Evolutionary conservation across 257 asterid species (phyloP).

Genomic region (Solanum phureja): DNA sequence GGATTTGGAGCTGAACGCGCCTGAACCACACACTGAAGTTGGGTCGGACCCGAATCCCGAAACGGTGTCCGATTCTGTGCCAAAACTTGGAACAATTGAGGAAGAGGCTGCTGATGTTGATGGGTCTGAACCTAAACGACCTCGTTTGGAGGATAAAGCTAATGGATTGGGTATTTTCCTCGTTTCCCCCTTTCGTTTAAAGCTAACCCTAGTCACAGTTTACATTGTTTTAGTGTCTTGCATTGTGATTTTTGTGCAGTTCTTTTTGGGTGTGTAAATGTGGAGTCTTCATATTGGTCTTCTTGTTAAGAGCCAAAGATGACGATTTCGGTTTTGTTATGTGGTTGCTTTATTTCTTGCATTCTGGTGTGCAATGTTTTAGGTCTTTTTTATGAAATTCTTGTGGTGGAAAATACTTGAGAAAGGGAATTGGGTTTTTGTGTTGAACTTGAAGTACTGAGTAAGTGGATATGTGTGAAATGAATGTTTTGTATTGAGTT

Average conservation of each 20-base stretch:
- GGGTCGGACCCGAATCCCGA: conserved; percentile 10
- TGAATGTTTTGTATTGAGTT: background rate
- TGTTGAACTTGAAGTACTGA: background rate
- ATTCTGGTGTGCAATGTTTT: background rate
- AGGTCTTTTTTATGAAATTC: background rate
- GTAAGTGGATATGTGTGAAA: background rate
- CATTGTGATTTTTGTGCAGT: background rate
- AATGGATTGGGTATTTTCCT: conserved; percentile 33
- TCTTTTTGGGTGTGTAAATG: background rate
- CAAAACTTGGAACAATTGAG: conserved; percentile 18
- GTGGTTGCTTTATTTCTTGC: background rate
- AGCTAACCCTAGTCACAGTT: background rate
- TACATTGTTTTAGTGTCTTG: background rate
- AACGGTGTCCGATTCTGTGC: conserved; percentile 16
- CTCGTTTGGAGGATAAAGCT: conserved; percentile 52
- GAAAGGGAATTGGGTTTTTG: background rate
- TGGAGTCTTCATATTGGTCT: background rate
- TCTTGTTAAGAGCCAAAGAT: background rate
- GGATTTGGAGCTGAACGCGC: conserved; percentile 33
- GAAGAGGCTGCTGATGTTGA: conserved; percentile 32
- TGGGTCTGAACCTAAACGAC: conserved; percentile 69
- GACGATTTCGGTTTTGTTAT: background rate
- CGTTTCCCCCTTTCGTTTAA: background rate
- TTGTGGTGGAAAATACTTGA: background rate
- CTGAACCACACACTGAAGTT: conserved; percentile 20